Base-by-base conservation (phyloP, 2,329 filamentous ascomycete species). In the Neonectria magnoliae region DNA sequence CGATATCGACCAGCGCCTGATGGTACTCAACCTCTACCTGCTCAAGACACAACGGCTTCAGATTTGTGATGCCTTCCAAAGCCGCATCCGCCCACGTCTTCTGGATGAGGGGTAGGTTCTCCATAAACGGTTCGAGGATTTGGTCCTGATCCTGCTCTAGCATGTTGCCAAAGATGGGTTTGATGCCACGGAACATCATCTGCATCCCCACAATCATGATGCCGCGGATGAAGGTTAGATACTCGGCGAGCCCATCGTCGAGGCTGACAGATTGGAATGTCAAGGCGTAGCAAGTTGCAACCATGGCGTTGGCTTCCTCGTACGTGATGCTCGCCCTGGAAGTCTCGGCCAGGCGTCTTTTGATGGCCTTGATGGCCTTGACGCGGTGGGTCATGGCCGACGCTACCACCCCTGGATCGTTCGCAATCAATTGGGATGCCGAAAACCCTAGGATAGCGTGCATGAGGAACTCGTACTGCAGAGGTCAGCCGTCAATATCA, bases 391-490 rank as follows among this genome's bases (percentile, higher is more conserved):
- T 81, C 79, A 92, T 87, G 45, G 90, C 89, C 31, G 85, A 83
- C 14, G 84, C 80, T 14, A 84, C 76, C 18, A 91, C 83, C 64
- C 82, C 82, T 2, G 82, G 75, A 62, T 86, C 87, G 1, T 80
- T 76, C 4, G 79, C 78, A 69, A 85, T 83, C 5, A 92, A 82
- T 67, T 92, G 88, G 0, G 90, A 91, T 33, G 90, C 91, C 1
- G 90, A 84, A 64, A 91, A 84, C 13, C 89, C 89, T 0, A 91
- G 83, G 55, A 93, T 89, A 5, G 90, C 88, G 74, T 93, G 90
- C 86, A 93, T 91, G 10, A 91, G 82, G 64, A 88, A 91, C 60
- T 90, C 87, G 68, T 90, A 84, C 84, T 89, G 62, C 22, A 58
- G 7, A 33, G 31, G 42, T 73, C 56, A 67, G 68, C 52, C 22